Conservation (phyloP, 2,329 filamentous ascomycete species). For the Aspergillus sergii region DNA sequence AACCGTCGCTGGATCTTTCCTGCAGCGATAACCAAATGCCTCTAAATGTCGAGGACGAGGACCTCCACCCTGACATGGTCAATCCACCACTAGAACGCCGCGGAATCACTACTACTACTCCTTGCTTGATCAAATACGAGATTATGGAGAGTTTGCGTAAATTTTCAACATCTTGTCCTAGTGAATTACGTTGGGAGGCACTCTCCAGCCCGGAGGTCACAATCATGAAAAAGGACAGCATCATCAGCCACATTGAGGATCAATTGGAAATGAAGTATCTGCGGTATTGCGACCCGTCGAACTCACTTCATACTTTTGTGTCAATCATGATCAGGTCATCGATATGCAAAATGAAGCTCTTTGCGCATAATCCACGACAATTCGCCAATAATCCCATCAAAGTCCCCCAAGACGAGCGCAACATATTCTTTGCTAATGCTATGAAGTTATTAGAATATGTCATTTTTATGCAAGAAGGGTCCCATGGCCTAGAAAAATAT, state of each 20-base stretch:
- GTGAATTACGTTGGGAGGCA: not conserved
- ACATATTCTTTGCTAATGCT: not conserved
- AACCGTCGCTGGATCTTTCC: not conserved
- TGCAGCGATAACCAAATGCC: not conserved
- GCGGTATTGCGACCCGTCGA: not conserved
- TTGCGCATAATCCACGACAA: constrained; percentile 5
- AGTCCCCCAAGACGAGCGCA: not conserved
- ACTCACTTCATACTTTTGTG: constrained; percentile 1
- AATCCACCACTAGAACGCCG: not conserved
- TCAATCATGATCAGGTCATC: not conserved
- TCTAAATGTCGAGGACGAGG: not conserved
- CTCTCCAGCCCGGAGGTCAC: not conserved
- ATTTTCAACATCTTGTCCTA: not conserved
- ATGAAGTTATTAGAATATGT: not conserved
- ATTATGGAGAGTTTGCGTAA: not conserved
- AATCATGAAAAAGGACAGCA: not conserved
- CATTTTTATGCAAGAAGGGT: not conserved
- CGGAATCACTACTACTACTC: not conserved
- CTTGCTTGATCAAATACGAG: not conserved
- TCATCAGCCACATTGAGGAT: constrained; percentile 2
- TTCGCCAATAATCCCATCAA: not conserved
- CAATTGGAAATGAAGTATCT: constrained; percentile 2
- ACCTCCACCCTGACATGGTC: not conserved
- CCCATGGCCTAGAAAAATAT: constrained; percentile 23
- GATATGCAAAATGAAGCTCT: constrained; percentile 1